phyloP scores from a whole-genome alignment of 345 rosid species.

The Salix arbutifolia region DNA sequence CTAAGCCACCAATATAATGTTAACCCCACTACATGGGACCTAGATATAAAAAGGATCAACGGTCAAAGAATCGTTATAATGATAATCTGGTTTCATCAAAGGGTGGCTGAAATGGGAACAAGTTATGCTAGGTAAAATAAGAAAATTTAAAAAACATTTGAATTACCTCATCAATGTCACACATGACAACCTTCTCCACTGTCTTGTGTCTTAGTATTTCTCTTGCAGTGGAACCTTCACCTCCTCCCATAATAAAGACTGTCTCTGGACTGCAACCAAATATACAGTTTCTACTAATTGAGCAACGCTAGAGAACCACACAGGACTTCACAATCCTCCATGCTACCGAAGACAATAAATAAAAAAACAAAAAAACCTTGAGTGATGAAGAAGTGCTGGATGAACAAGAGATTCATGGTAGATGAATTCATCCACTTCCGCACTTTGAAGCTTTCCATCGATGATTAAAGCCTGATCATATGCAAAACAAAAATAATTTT shows the following conservation, averaged over 20 bases:
- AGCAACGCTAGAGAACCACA: neutral
- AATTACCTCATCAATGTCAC: slow-evolving; percentile 63
- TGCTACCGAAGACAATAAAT: neutral
- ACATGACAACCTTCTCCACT: slow-evolving; percentile 50
- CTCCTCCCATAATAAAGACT: slow-evolving; percentile 64
- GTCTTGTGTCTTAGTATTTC: slow-evolving; percentile 50
- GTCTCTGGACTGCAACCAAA: slow-evolving; percentile 36
- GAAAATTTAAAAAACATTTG: neutral
- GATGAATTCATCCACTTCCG: slow-evolving; percentile 67
- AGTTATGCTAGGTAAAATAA: neutral
- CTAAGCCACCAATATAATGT: neutral
- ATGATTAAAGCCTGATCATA: slow-evolving; percentile 45
- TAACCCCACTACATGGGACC: neutral
- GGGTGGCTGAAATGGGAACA: neutral
- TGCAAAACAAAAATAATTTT: neutral
- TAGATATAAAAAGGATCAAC: neutral
- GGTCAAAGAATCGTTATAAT: neutral
- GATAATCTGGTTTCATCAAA: neutral
- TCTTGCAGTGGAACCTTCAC: slow-evolving; percentile 70
- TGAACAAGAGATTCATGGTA: slow-evolving; percentile 67
- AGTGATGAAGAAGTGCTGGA: slow-evolving; percentile 54
- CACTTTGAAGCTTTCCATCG: slow-evolving; percentile 75
- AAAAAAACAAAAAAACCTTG: slow-evolving; percentile 26
- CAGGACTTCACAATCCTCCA: neutral
- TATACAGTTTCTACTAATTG: neutral